Base-by-base conservation (phyloP, 2,329 filamentous ascomycete species). In the Xylariaceae sp. region DNA sequence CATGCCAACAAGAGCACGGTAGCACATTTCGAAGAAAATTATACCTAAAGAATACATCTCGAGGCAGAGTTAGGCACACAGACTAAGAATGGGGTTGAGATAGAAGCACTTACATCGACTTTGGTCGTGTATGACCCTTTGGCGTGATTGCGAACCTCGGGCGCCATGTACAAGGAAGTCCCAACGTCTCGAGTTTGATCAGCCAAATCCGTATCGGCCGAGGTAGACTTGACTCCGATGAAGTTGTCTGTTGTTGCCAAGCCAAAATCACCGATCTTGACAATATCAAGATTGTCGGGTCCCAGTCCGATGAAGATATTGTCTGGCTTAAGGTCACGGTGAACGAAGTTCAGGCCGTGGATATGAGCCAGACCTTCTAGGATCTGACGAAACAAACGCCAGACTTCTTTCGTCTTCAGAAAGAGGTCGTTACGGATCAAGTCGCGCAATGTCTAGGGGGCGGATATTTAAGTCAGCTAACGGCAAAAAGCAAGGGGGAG, bases 1-100 rank as follows among this genome's bases (percentile, higher is more conserved):
- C 83, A 88, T 87, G 3, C 84, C 85, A 9, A 79, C 66, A 71
- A 87, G 78, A 0, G 84, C 80, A 39, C 78, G 75, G 64, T 87
- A 92, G 69, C 89, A 95, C 94, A 99, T 99, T 74, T 99, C 94
- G 66, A 97, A 97, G 76, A 99, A 96, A 59, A 99, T 97, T 64
- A 99, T 89, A 0, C 94, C 94, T 48, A 99, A 80, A 0, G 93
- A 97, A 72, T 94, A 99, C 93, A 99, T 97, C 82, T 86, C 23
- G 58, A 0, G 42, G 53, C 37, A 6, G 9, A 39, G 13, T 57
- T 66, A n/a, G 66, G 60, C 44, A 39, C 42, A 4, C 34, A 9
- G 11, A 42, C 5, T 42, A 3, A 5, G 30, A 48, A 11, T 34
- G 1, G 17, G 13, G 35, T 52, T 37, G 37, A 39, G 35, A 53